A percentile compares a stretch with the other conserved stretches of the same genome.
Conservation (phyloP, 163 green algal species). For the Coccomyxa subellipsoidea region DNA sequence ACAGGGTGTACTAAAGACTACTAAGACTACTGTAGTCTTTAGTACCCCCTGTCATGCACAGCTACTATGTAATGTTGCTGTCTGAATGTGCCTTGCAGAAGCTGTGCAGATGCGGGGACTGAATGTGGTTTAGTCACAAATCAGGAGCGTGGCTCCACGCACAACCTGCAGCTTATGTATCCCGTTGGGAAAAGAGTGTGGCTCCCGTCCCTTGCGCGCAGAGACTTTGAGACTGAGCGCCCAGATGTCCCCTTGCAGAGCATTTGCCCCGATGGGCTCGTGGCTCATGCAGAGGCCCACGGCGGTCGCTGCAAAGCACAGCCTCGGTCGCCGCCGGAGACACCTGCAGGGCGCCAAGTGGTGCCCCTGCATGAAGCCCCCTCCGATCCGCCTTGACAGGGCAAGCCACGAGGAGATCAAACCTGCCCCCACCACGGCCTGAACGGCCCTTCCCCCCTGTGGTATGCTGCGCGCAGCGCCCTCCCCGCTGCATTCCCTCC, state of each 20-base stretch:
- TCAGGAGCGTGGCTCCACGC: no score
- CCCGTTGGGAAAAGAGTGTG: neutral
- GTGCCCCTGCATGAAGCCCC: conserved; percentile 2
- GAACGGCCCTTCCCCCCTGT: neutral
- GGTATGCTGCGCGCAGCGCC: neutral
- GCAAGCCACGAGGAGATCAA: neutral
- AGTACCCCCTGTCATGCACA: no score
- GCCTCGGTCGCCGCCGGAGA: neutral
- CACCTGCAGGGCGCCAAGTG: neutral
- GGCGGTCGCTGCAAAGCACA: neutral
- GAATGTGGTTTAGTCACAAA: no score
- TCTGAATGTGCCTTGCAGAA: no score
- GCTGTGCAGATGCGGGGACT: no score
- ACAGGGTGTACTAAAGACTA: no score
- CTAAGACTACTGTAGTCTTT: no score
- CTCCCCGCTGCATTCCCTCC: neutral
- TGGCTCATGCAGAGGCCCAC: neutral
- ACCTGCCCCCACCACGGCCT: neutral
- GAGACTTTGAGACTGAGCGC: neutral
- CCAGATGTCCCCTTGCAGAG: neutral
- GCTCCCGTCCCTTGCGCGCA: no score
- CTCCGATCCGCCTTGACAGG: neutral
- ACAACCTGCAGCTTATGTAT: neutral
- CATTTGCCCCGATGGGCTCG: neutral
- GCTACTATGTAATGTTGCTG: no score